Evolutionary conservation across 441 rosid genomes (phyloP), one percentile per base, ranked within the genome.

Genomic region (Populus hybrid): DNA sequence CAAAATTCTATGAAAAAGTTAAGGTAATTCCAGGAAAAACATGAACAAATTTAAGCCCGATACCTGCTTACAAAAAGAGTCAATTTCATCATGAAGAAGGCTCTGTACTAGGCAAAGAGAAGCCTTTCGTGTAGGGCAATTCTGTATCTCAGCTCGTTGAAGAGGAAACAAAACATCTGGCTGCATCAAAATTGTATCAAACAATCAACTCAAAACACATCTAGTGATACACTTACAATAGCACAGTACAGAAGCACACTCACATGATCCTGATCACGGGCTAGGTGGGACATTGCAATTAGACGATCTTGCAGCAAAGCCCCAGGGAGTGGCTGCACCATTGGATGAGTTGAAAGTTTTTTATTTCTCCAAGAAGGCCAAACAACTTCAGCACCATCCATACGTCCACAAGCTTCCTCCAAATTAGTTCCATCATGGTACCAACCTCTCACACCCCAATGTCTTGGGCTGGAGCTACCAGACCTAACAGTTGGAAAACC

Each of bases 391-490:
- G 91, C 83, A 78, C 99, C 97, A 76, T 92, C 93, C 82, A 87
- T 72, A 36, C 85, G 86, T 16, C 87, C 83, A 84, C 91, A 86
- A 84, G 89, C 86, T 81, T 94, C 98, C 76, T 92, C 98, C 65
- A 82, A 86, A 80, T 87, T 91, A 74, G 88, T 86, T 81, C 91
- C 91, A 74, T 95, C 98, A 81, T 89, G 89, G 78, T 87, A 90
- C 90, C 93, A 87, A 82, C 98, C 95, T 88, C 93, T 92, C 87
- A 94, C 81, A 81, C 97, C 91, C 99, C 99, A 95, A 73, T 95
- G 94, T 85, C 99, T 90, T 72, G 99, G 99, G 84, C 99, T 95
- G 77, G 99, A 95, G 86, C 99, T 95, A 85, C 99, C 99, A 71
- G 99, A 95, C 84, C 99, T 94, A 83, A 95, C 99, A 79, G 92